Base-by-base conservation (phyloP, 352 stramenopile species). In the Phytophthora sp. region DNA sequence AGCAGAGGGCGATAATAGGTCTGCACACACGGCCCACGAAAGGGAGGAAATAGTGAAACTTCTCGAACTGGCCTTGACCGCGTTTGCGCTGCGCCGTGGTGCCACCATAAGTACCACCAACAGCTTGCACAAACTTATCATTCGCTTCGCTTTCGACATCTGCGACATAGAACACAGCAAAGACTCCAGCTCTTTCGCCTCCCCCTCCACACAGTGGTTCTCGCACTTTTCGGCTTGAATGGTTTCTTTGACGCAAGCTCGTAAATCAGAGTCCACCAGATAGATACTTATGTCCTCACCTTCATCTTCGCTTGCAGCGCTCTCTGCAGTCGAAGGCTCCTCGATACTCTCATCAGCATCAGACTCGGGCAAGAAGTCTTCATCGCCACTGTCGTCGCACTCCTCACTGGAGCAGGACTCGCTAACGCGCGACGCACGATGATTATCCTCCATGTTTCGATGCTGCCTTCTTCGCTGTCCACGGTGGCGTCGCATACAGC, bases 21-120 rank as follows among this genome's bases (percentile, higher is more conserved):
- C 58, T 27, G 39, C 44, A 56, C 2, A 63, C 56, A n/a, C 50
- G 15, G 0, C 42, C 42, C 15, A 55, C 38, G 31, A 54, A 55
- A 3, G 39, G 47, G 2, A 63, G 44, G 15, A 39, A 58, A 20
- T 59, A 66, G 15, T 53, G 21, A 15, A 60, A 59, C 24, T 42
- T 42, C 7, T 54, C 13, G 57, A n/a, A n/a, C n/a, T n/a, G n/a
- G n/a, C n/a, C n/a, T n/a, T 29, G 6, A 38, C 16, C n/a, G 18
- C n/a, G 29, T 29, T 24, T 66, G 12, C 57, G 30, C 9, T 50
- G 36, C 7, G 9, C 47, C 15, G n/a, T n/a, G n/a, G n/a, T n/a
- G n/a, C n/a, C n/a, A n/a, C n/a, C n/a, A n/a, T n/a, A n/a, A n/a
- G n/a, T n/a, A n/a, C n/a, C n/a, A n/a, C n/a, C n/a, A 66, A 11